Conservation (phyloP, 2,329 filamentous ascomycete genomes). For the Beauveria pseudobassiana region DNA sequence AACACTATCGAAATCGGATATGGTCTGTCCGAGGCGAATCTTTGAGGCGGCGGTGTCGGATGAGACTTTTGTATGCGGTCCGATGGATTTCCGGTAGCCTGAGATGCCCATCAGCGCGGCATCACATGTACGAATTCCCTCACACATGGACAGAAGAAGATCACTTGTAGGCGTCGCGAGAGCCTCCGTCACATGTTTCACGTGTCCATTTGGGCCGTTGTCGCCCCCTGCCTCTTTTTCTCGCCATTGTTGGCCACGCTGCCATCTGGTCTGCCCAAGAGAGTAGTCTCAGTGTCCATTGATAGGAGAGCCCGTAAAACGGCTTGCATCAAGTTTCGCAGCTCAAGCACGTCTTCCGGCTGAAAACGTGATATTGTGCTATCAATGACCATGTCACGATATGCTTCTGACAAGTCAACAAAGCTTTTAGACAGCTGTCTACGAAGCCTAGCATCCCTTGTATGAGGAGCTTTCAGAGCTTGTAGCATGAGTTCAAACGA, state of each 20-base stretch:
- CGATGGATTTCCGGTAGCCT: slow-evolving; percentile 40
- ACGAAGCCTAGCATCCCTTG: slow-evolving; percentile 25
- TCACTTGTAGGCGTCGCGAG: slow-evolving; percentile 40
- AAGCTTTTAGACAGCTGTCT: slow-evolving; percentile 43
- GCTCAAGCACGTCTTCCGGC: slow-evolving; percentile 39
- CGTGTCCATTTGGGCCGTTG: slow-evolving; percentile 4
- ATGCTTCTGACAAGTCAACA: slow-evolving; percentile 47
- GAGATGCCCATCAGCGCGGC: slow-evolving; percentile 47
- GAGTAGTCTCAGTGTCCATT: slow-evolving; percentile 39
- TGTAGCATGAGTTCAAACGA: slow-evolving; percentile 40
- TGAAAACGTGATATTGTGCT: slow-evolving; percentile 47
- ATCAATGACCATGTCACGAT: slow-evolving; percentile 49
- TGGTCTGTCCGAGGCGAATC: slow-evolving; percentile 32
- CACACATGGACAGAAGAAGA: slow-evolving; percentile 39
- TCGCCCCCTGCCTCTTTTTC: slow-evolving; percentile 1
- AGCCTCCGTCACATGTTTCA: slow-evolving; percentile 5
- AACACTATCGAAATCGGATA: slow-evolving; percentile 38
- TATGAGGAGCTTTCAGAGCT: slow-evolving; percentile 24
- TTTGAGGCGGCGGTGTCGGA: slow-evolving; percentile 34
- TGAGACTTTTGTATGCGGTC: slow-evolving; percentile 34
- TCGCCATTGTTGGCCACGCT: slow-evolving; percentile 14
- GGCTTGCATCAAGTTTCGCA: slow-evolving; percentile 48
- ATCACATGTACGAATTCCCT: slow-evolving; percentile 38
- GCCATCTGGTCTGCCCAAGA: slow-evolving; percentile 30
- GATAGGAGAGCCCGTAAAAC: slow-evolving; percentile 47